Base-by-base conservation (phyloP, 1,284 basidiomycete genomes). In the Agroathelia rolfsii region DNA sequence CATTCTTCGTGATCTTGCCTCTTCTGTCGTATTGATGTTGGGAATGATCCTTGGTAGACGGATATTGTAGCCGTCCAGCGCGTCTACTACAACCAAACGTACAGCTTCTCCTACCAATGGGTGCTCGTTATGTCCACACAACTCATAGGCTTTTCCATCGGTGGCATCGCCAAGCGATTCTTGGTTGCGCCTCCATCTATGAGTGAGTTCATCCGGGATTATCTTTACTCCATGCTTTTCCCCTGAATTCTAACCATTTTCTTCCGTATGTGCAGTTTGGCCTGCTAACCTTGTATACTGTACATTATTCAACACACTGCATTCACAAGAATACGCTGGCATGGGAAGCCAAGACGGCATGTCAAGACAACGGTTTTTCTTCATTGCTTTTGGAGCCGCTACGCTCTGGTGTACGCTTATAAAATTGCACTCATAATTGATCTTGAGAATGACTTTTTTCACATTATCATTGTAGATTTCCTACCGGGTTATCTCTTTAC, bases 121-220 rank as follows among this genome's bases (percentile, higher is more conserved):
- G 57, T 74, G 53, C 52, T 74, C 24, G 69, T 72, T 22, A 72
- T 76, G 63, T 70, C 69, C 14, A 77, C 75, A 6, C 76, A 83
- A 47, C 59, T 80, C 33, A 74, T 83, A 43, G 80, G 76, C 0
- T 76, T 76, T 48, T 76, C 73, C 6, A 73, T 79, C 39, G 72
- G 74, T 21, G 75, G 76, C 19, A 64, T 79, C 35, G 61, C 64
- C 20, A 64, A 71, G 14, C 64, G 72, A 9, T 76, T 77, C 56
- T 60, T 87, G 30, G 78, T 84, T n/a, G 66, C 73, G 35, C 83
- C 85, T 0, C 76, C 81, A 0, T 74, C 75, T 6, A 83, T 87
- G 79, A 80, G 71, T 73, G 49, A 40, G 66, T n/a, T n/a, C n/a
- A n/a, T n/a, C n/a, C n/a, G n/a, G n/a, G n/a, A n/a, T n/a, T 45